Evolutionary conservation across 2,329 filamentous ascomycete genomes (phyloP).

Genomic region (Scytalidium sp.): DNA sequence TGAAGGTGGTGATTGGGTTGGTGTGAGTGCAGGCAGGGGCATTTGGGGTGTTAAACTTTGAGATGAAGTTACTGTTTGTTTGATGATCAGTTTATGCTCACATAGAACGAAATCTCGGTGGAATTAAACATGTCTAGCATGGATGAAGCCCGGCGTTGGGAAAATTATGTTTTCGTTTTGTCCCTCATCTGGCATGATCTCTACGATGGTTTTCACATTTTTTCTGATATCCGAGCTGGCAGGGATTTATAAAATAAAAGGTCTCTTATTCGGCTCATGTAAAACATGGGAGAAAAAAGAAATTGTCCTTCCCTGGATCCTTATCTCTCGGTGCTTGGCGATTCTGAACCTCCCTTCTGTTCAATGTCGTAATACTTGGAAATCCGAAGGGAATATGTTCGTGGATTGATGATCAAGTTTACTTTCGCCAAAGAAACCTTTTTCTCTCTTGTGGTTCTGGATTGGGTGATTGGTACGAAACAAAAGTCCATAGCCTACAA

Average conservation of each 20-base stretch:
- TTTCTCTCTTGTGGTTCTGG: too few relatives aligned
- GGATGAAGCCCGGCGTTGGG: not conserved
- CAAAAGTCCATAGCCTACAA: too few relatives aligned
- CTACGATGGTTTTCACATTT: not conserved
- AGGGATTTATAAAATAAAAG: not conserved
- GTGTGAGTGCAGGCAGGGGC: slow-evolving; percentile 75
- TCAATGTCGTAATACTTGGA: too few relatives aligned
- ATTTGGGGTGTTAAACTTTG: slow-evolving; percentile 61
- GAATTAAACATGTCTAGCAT: not conserved
- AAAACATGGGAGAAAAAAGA: not conserved
- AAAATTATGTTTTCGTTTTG: not conserved
- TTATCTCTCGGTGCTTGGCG: too few relatives aligned
- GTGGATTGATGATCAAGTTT: too few relatives aligned
- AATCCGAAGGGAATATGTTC: too few relatives aligned
- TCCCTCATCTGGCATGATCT: too few relatives aligned
- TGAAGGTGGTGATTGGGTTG: slow-evolving; percentile 79
- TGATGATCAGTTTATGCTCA: not conserved
- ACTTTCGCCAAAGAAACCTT: too few relatives aligned
- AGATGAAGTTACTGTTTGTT: slow-evolving; percentile 9
- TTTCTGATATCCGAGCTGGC: not conserved
- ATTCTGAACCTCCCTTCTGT: too few relatives aligned
- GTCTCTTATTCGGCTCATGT: not conserved
- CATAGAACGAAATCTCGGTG: not conserved
- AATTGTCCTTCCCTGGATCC: too few relatives aligned
- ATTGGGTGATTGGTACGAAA: too few relatives aligned